Evolutionary conservation across 106 monocot genomes (phyloP).

Genomic region (Dendrobium nobile): DNA sequence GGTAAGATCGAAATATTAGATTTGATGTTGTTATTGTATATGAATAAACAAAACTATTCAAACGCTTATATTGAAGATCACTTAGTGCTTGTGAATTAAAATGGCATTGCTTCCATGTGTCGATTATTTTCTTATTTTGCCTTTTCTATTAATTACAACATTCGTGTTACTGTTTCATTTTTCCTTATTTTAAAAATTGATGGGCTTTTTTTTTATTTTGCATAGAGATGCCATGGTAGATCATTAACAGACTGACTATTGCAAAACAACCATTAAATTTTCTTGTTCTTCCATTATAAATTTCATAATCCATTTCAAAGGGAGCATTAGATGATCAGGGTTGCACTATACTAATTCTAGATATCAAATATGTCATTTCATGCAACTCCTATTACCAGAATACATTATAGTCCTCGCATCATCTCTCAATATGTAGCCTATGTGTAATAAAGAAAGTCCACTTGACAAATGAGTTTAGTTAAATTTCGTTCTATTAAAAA

Average conservation of each 20-base stretch:
- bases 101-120: neutral
- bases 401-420: conserved; percentile 95
- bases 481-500: no score
- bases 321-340: conserved; percentile 39
- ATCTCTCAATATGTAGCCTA: neutral
- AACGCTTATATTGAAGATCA: neutral
- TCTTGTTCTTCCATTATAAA: neutral
- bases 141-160: neutral
- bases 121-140: conserved; percentile 1
- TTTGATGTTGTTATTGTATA: no score
- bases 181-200: neutral
- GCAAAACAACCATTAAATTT: neutral
- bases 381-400: conserved; percentile 52
- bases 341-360: conserved; percentile 89
- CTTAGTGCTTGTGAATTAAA: no score
- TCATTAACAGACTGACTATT: conserved; percentile 37
- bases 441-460: neutral
- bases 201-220: conserved; percentile 36
- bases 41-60: no score
- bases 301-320: conserved; percentile 14
- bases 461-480: no score
- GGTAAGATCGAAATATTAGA: no score
- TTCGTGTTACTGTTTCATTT: neutral
- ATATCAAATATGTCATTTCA: conserved; percentile 89
- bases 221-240: conserved; percentile 86